Evolutionary conservation across 2,329 filamentous ascomycete genomes (phyloP).

Genomic region (Fusarium sp.): DNA sequence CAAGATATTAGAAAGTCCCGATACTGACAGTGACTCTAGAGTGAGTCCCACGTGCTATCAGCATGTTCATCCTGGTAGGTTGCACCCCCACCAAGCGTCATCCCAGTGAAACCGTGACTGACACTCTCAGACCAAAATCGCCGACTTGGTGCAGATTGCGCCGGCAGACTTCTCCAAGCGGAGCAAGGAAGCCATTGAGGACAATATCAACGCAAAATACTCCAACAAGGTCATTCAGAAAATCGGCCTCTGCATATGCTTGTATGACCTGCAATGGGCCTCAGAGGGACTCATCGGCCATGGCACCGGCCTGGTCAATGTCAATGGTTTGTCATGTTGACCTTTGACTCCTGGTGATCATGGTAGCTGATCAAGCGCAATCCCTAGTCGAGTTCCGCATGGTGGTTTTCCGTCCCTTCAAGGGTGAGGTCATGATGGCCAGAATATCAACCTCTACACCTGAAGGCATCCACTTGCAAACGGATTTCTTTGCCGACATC

Average conservation of each 20-base stretch:
- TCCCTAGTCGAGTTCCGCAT: slow-evolving; percentile 87
- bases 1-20: too few species aligned
- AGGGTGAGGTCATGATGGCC: slow-evolving; percentile 89
- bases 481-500: slow-evolving; percentile 96
- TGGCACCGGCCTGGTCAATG: slow-evolving; percentile 90
- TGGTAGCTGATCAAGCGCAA: slow-evolving; percentile 13
- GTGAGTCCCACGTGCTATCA: neutral
- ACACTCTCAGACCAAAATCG: slow-evolving; percentile 81
- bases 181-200: slow-evolving; percentile 87
- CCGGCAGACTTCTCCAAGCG: slow-evolving; percentile 89
- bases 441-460: slow-evolving; percentile 81
- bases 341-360: neutral
- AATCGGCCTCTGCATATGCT: slow-evolving; percentile 90
- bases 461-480: slow-evolving; percentile 80
- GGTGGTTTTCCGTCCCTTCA: slow-evolving; percentile 95
- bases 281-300: slow-evolving; percentile 96
- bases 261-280: slow-evolving; percentile 90
- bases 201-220: slow-evolving; percentile 97
- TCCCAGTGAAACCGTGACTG: slow-evolving; percentile 13
- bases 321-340: slow-evolving; percentile 76
- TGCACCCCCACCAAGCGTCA: slow-evolving; percentile 16
- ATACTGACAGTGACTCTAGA: neutral
- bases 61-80: slow-evolving; percentile 65
- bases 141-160: slow-evolving; percentile 92
- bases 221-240: slow-evolving; percentile 93